Base-by-base conservation (phyloP, 345 rosid genomes). In the Luvunga scandens region DNA sequence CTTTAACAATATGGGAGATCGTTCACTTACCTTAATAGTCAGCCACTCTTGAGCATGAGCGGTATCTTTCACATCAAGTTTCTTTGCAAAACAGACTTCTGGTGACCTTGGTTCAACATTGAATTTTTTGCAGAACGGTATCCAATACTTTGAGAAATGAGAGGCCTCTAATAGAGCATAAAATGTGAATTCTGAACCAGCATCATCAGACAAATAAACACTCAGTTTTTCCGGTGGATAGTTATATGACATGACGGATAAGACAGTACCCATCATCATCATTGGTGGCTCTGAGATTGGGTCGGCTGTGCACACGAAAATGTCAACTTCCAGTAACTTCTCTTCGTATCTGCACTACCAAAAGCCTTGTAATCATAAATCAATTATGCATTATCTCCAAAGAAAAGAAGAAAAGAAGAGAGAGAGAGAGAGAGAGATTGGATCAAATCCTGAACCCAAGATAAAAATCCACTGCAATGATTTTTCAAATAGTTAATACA, bases 201-300 rank as follows among this genome's bases (percentile, higher is more conserved):
- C 86, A 13, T 87, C 90, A 34, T 87, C 89, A 16, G 88, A 87
- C 2, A 87, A 79, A 85, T 48, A n/a, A n/a, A n/a, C n/a, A n/a
- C n/a, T n/a, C n/a, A n/a, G n/a, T n/a, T n/a, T n/a, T n/a, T n/a
- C n/a, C n/a, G n/a, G n/a, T n/a, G n/a, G n/a, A n/a, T n/a, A n/a
- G n/a, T n/a, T n/a, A n/a, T n/a, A n/a, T n/a, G n/a, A n/a, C n/a
- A n/a, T n/a, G n/a, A n/a, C n/a, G n/a, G n/a, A n/a, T n/a, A 87
- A 72, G 42, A 87, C 73, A 0, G 88, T 87, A 80, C 78, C 80
- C 5, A 85, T 48, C 75, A 83, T 87, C 87, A 87, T 9, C 5
- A 42, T 77, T 3, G 88, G 85, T 27, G 90, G 88, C 85, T 87
- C 90, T 33, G 79, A 63, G 5, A 7, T 8, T 14, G 84, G 86